Conservation (phyloP, 495 filamentous ascomycete species). For the Alectoria sarmentosa region DNA sequence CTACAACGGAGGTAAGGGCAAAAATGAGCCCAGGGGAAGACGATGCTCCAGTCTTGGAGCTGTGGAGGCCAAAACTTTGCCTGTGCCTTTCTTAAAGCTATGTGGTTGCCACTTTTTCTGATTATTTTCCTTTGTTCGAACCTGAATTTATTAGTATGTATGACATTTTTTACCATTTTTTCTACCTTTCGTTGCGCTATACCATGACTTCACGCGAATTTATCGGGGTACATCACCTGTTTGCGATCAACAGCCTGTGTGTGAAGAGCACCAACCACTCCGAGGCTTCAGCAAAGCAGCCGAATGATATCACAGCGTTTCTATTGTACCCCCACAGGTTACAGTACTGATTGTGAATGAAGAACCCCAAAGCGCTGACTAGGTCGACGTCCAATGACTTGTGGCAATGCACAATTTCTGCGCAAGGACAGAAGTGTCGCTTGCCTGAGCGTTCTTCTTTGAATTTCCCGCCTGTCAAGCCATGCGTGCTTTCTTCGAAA, state of each 20-base stretch:
- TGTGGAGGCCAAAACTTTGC: no score
- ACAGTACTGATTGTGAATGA: not conserved
- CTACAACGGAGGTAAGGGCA: no score
- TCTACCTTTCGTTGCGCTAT: no score
- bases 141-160: no score
- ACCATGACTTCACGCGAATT: no score
- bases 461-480: not conserved
- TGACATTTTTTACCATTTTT: no score
- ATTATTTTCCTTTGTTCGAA: no score
- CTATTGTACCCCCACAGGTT: not conserved
- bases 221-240: no score
- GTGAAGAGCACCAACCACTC: not conserved
- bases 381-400: not conserved
- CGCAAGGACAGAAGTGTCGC: not conserved
- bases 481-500: not conserved
- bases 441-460: not conserved
- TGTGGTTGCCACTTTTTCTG: no score
- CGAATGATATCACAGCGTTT: not conserved
- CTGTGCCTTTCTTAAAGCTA: no score
- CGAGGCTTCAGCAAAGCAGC: not conserved
- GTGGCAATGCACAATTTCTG: not conserved
- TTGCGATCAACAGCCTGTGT: not conserved
- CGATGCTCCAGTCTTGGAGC: no score
- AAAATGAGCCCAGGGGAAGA: no score
- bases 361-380: not conserved